Evolutionary conservation across 768 basidiomycete genomes (phyloP).

Genomic region (Cystoderma amianthinum): DNA sequence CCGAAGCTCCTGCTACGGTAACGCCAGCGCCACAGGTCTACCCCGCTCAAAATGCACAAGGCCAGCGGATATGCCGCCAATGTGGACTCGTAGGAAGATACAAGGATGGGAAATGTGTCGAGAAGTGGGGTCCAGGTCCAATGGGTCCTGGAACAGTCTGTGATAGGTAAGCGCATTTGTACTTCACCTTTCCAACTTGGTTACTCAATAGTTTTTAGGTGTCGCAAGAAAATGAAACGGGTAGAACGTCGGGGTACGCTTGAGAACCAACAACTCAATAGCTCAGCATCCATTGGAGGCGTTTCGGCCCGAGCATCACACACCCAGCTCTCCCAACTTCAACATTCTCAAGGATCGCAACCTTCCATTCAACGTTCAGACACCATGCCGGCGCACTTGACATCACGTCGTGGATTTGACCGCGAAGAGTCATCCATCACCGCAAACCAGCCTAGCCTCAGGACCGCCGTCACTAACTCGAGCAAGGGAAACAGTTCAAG

Average conservation of each 20-base stretch:
- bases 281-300: background rate
- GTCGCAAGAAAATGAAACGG: constrained; percentile 84
- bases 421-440: constrained; percentile 4
- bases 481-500: background rate
- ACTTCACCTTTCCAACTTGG: no score
- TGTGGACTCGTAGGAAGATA: constrained; percentile 71
- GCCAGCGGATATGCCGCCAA: constrained; percentile 72
- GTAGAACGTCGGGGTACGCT: constrained; percentile 69
- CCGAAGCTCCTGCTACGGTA: constrained; percentile 12
- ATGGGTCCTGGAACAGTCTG: constrained; percentile 81
- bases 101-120: constrained; percentile 81
- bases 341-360: background rate
- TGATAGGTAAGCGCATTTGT: constrained; percentile 45
- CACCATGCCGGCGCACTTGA: background rate
- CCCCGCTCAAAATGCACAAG: constrained; percentile 47
- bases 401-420: constrained; percentile 2
- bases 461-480: background rate
- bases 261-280: constrained; percentile 20
- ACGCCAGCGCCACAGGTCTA: constrained; percentile 21
- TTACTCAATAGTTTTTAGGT: constrained; percentile 42
- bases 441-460: background rate
- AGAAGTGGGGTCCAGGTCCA: constrained; percentile 85
- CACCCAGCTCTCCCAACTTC: background rate
- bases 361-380: background rate
- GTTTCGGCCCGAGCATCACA: background rate